These are phyloP conservation scores for Xylaria castorea DNA, from an alignment of 495 filamentous ascomycete genomes.

Conservation along the genomic window DNA sequence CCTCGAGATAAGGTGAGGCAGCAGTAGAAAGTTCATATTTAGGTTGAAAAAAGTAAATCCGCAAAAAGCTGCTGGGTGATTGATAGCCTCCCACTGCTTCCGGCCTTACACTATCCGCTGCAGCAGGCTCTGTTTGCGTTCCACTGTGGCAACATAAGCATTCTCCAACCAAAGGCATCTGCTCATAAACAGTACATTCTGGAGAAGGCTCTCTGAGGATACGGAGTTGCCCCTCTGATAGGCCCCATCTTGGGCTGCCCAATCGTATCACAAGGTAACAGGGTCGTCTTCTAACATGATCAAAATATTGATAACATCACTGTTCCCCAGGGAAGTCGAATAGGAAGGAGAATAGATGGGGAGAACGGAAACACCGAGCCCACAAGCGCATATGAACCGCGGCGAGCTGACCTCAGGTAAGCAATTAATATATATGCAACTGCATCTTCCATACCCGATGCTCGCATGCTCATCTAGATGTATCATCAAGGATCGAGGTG, in stretches of 20 bases:
- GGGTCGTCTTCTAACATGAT: not conserved
- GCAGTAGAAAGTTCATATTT: not conserved
- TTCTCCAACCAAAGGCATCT: not conserved
- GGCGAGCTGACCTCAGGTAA: constrained; percentile 18
- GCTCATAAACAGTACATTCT: not conserved
- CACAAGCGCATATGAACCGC: not conserved
- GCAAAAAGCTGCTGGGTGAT: not conserved
- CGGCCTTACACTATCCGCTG: not conserved
- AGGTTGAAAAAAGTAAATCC: not conserved
- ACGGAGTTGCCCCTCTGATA: not conserved
- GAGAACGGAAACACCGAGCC: constrained; percentile 21
- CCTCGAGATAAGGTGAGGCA: not conserved
- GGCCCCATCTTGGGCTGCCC: not conserved
- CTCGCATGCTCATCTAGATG: not conserved
- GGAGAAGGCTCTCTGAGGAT: not conserved
- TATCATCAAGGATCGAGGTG: constrained; percentile 2
- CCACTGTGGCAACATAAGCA: not conserved
- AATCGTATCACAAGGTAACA: not conserved
- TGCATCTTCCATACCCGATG: not conserved
- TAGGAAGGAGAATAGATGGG: not conserved
- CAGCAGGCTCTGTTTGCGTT: constrained; percentile 1
- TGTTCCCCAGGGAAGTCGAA: not conserved
- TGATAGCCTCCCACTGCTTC: not conserved
- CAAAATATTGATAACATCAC: not conserved
- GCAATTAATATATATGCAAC: constrained; percentile 22